Base-by-base conservation (phyloP, 108 stramenopile genomes). In the Nitzschia sp. region DNA sequence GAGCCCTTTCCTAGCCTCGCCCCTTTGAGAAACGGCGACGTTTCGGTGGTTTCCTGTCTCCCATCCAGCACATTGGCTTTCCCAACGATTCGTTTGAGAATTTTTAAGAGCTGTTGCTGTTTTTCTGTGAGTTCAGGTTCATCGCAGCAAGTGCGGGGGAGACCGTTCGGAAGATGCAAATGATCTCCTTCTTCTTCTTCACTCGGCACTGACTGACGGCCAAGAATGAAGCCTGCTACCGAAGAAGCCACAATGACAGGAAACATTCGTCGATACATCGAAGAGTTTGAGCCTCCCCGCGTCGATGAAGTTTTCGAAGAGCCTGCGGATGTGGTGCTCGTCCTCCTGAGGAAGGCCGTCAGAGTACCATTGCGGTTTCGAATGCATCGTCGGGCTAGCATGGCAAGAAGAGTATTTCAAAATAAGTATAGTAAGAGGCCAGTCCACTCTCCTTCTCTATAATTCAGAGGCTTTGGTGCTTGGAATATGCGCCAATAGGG, bases 81-180 rank as follows among this genome's bases (percentile, higher is more conserved):
- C 4, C 91, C 91, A 2, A 90, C 88, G 36, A 92, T 86, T 57
- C 77, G 76, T 30, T 53, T 36, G 33, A 92, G 63, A 32, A 71
- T 78, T 30, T 57, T 46, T 30, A 74, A 41, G 0, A 92, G 76
- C 3, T 69, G 62, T 9, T 55, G 26, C 64, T 88, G 91, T 28
- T 69, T 78, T 4, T 74, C 62, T 16, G 88, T 85, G 19, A 90
- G 45, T 55, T 82, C 38, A 2, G 77, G 68, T 54, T 50, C 5
- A 36, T 78, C 66, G 32, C 79, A 58, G 29, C 84, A 85, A 55
- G 77, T 69, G 4, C 80, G 77, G 4, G 84, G 84, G n/a, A 81
- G 67, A 0, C 84, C 84, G 34, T 66, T 72, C 33, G 84, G 84
- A 2, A 85, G 38, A n/a, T 36, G 65, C 28, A 54, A 19, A 17